These are phyloP conservation scores for Wickerhamiella shivajii DNA, from an alignment of 805 yeast genomes.

Conservation along the genomic window DNA sequence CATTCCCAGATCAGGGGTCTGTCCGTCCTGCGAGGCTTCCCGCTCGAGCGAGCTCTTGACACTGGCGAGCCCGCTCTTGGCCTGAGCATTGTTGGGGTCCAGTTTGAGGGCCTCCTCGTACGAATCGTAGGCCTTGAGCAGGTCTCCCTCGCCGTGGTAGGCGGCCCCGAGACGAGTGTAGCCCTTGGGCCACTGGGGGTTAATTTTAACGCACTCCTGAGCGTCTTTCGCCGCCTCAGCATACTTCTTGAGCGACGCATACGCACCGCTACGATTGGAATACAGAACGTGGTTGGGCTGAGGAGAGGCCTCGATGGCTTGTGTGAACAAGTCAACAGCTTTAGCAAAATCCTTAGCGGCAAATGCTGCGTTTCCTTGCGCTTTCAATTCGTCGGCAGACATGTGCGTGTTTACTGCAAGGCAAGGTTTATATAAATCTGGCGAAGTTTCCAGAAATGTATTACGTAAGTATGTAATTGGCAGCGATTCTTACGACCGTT, in stretches of 20 bases:
- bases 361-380: slow-evolving; percentile 88
- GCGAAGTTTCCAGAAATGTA: no score
- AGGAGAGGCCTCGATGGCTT: slow-evolving; percentile 75
- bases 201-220: slow-evolving; percentile 62
- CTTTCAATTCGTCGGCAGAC: slow-evolving; percentile 33
- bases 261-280: slow-evolving; percentile 88
- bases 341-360: slow-evolving; percentile 68
- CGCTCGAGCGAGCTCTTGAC: slow-evolving; percentile 47
- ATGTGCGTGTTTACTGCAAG: no score
- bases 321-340: slow-evolving; percentile 68
- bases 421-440: no score
- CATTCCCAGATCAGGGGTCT: slow-evolving; percentile 57
- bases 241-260: slow-evolving; percentile 66
- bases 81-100: slow-evolving; percentile 74
- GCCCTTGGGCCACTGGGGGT: slow-evolving; percentile 89
- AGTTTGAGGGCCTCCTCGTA: slow-evolving; percentile 69
- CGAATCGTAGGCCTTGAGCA: slow-evolving; percentile 55
- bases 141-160: slow-evolving; percentile 66
- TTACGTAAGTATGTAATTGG: no score
- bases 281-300: slow-evolving; percentile 81
- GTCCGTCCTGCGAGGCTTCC: slow-evolving; percentile 31
- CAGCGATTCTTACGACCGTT: no score
- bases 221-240: slow-evolving; percentile 73
- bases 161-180: slow-evolving; percentile 91
- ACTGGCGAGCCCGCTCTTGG: slow-evolving; percentile 62